Evolutionary conservation across 495 filamentous ascomycete species (phyloP).

Genomic region (Diplogelasinospora grovesii): DNA sequence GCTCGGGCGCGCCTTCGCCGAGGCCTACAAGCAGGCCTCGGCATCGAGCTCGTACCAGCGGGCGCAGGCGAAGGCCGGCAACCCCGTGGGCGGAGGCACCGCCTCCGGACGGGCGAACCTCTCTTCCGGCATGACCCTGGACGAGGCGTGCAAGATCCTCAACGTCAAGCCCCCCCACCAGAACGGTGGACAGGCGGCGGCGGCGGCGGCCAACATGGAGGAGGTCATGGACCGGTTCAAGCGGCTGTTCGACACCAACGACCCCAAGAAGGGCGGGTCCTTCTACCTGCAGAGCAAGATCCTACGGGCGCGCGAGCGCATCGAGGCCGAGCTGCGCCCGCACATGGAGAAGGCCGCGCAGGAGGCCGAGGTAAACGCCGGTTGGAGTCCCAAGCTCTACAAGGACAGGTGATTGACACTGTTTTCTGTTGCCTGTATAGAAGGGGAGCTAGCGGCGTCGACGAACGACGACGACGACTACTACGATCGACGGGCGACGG

Average conservation of each 20-base stretch:
- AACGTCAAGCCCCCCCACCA: conserved; percentile 83
- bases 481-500: no score
- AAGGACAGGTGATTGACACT: conserved; percentile 72
- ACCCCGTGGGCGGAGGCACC: conserved; percentile 20
- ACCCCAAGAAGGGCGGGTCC: conserved; percentile 89
- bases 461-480: no score
- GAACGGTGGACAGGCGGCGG: no score
- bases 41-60: conserved; percentile 75
- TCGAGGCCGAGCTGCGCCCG: conserved; percentile 71
- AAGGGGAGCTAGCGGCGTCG: no score
- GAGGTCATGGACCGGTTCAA: conserved; percentile 82
- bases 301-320: conserved; percentile 78
- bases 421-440: no score
- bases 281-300: conserved; percentile 99
- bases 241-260: conserved; percentile 86
- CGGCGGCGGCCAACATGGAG: conserved; percentile 70
- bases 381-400: conserved; percentile 92
- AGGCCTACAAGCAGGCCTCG: conserved; percentile 86
- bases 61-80: conserved; percentile 50
- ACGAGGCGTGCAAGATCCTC: conserved; percentile 95
- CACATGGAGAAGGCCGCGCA: conserved; percentile 43
- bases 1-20: conserved; percentile 83
- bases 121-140: conserved; percentile 73
- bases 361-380: conserved; percentile 66
- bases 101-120: conserved; percentile 37